Percentiles rank a stretch among this genome's conserved stretches.
Evolutionary conservation across 495 filamentous ascomycete genomes (phyloP).

Genomic region (Penicillium antarcticum): DNA sequence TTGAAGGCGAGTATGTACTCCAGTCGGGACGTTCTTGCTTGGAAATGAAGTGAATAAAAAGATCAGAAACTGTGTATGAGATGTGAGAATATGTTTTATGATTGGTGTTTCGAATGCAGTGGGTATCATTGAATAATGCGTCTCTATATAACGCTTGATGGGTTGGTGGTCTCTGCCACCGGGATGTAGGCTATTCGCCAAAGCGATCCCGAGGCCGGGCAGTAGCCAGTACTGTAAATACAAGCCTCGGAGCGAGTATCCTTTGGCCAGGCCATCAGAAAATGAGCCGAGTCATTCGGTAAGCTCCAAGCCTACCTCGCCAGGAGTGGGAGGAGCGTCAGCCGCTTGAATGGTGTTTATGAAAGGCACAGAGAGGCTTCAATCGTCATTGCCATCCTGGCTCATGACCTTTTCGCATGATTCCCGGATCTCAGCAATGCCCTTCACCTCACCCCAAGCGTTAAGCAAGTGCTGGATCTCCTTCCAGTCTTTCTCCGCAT

Average conservation of each 20-base stretch:
- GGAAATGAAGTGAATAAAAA: slow-evolving; percentile 7
- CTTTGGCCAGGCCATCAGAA: neutral
- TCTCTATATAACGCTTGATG: slow-evolving; percentile 1
- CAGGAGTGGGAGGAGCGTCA: neutral
- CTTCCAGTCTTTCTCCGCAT: slow-evolving; percentile 60
- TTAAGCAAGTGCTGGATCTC: slow-evolving; percentile 43
- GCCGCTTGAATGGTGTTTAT: neutral
- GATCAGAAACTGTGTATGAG: slow-evolving; percentile 10
- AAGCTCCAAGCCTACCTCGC: too few species aligned
- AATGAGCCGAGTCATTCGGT: neutral
- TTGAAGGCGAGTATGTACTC: slow-evolving; percentile 56
- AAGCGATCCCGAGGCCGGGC: neutral
- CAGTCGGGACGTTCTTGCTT: slow-evolving; percentile 38
- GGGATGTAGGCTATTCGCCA: neutral
- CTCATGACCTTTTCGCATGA: slow-evolving; percentile 57
- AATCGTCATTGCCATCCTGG: slow-evolving; percentile 26
- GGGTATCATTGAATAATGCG: slow-evolving; percentile 11
- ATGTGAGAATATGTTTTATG: slow-evolving; percentile 1
- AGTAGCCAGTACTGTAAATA: neutral
- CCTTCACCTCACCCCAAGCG: slow-evolving; percentile 59
- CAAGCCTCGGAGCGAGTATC: neutral
- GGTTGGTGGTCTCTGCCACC: neutral
- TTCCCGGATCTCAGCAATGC: slow-evolving; percentile 55
- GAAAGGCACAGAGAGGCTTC: slow-evolving; percentile 7
- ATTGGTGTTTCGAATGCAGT: slow-evolving; percentile 1